Evolutionary conservation across 140 eudicot genomes (phyloP), one percentile per base, ranked within the genome.

Genomic region (Stevia rebaudiana): DNA sequence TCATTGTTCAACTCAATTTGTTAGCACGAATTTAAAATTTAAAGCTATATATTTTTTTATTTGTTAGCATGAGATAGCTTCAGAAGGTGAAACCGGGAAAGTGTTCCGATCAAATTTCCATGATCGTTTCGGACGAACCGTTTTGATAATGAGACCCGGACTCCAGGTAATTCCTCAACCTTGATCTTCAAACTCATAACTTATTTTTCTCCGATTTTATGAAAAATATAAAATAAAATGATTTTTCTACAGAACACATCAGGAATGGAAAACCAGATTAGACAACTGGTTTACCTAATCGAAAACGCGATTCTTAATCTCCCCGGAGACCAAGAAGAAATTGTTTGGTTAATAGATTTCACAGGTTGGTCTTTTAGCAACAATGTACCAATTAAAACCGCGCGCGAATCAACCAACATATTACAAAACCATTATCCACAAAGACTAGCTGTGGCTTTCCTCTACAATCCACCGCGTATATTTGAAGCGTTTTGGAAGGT

Each of bases 291-390:
- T n/a, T 63, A 63, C 68, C 7, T 42, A 16, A 63, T 63, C 13
- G 68, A 63, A 63, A 63, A 63, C 54, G 55, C 68, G 3, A 63
- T 63, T n/a, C 55, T 63, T 8, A 42, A 63, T 63, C 68, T 42
- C 22, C 68, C 68, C n/a, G 55, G 43, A 63, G 68, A 55, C 1
- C 68, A 63, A 40, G 68, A 43, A 63, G 68, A 63, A 63, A 63
- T 63, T 33, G 68, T 42, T 23, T 63, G 54, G 68, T 1, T 62
- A 40, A 42, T 62, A 11, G 68, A 62, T 23, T 62, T 62, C 40
- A 62, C 54, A 3, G 68, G 68, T 0, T 63, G 54, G 68, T 23
- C 68, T 2, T 63, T 63, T 12, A 63, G 54, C 42, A 43, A 53
- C 11, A 63, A 24, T 0, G 55, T 63, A 6, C 55, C 55, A 2